A percentile compares a stretch with the other conserved stretches of the same genome.
phyloP scores from a whole-genome alignment of 1,284 basidiomycete genomes.

The Ganoderma boninense region DNA sequence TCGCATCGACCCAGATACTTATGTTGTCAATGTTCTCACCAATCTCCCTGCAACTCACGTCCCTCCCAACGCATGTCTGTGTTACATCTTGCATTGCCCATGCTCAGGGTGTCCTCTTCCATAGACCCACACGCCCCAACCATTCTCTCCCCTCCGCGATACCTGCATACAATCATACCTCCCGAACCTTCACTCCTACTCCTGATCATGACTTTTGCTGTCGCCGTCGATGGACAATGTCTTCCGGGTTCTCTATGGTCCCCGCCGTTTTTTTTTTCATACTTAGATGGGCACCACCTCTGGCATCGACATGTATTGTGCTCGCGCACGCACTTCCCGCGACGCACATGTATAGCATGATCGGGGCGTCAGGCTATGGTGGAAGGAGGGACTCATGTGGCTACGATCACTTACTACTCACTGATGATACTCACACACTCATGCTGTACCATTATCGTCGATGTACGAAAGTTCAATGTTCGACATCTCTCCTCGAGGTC shows the following conservation, averaged over 20 bases:
- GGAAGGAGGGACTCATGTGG: neutral
- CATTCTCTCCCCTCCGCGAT: neutral
- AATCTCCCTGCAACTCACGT: neutral
- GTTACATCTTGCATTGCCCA: neutral
- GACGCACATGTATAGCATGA: neutral
- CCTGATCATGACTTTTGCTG: slow-evolving; percentile 1
- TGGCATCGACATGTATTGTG: neutral
- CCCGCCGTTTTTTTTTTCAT: neutral
- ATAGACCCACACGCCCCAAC: neutral
- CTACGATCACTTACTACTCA: neutral
- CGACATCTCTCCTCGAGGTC: too few species aligned
- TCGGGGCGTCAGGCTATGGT: neutral
- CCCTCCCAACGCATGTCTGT: neutral
- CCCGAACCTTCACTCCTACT: neutral
- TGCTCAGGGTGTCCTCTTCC: neutral
- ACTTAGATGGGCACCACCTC: neutral
- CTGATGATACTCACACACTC: neutral
- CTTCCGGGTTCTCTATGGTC: neutral
- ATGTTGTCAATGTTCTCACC: neutral
- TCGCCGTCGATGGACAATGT: neutral
- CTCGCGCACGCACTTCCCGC: neutral
- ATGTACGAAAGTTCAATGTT: neutral
- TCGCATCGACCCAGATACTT: neutral
- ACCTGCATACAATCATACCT: neutral
- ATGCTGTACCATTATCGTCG: neutral